Conservation (phyloP, 2,329 filamentous ascomycete species). For the Fusarium sp. region DNA sequence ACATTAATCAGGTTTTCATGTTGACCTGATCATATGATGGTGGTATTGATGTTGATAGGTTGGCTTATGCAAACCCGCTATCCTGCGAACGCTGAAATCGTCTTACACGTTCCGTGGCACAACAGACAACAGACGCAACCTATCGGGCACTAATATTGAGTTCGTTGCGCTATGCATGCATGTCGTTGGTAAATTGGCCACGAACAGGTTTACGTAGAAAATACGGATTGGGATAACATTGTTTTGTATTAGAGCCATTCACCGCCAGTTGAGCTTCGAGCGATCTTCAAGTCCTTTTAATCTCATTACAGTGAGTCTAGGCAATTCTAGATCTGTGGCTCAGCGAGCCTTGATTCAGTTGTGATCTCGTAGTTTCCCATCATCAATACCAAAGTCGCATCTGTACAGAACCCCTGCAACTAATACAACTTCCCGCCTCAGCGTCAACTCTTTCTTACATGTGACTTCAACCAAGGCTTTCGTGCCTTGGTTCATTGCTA, state of each 20-base stretch:
- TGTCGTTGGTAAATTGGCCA: slow-evolving; percentile 38
- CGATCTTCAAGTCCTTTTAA: slow-evolving; percentile 17
- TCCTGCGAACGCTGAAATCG: slow-evolving; percentile 29
- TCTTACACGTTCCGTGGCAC: too few species aligned
- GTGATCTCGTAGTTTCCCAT: background rate
- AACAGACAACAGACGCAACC: too few species aligned
- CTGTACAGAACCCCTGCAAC: too few species aligned
- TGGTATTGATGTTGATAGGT: slow-evolving; percentile 17
- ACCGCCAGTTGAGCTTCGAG: slow-evolving; percentile 46
- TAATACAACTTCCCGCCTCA: background rate
- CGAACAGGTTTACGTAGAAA: slow-evolving; percentile 32
- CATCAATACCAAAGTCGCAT: background rate
- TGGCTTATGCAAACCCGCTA: slow-evolving; percentile 12
- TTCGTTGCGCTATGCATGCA: slow-evolving; percentile 40
- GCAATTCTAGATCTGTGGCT: slow-evolving; percentile 28
- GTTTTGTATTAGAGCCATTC: slow-evolving; percentile 32
- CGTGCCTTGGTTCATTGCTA: background rate
- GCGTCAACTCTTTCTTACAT: background rate
- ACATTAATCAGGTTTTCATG: slow-evolving; percentile 2
- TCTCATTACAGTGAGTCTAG: slow-evolving; percentile 22
- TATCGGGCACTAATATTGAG: background rate
- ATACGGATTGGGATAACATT: slow-evolving; percentile 32
- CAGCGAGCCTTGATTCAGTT: background rate
- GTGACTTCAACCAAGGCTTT: background rate
- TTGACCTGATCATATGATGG: slow-evolving; percentile 13